Evolutionary conservation across 2,329 filamentous ascomycete species (phyloP), one percentile per base, ranked within the genome.

Genomic region (Aspergillus niger): DNA sequence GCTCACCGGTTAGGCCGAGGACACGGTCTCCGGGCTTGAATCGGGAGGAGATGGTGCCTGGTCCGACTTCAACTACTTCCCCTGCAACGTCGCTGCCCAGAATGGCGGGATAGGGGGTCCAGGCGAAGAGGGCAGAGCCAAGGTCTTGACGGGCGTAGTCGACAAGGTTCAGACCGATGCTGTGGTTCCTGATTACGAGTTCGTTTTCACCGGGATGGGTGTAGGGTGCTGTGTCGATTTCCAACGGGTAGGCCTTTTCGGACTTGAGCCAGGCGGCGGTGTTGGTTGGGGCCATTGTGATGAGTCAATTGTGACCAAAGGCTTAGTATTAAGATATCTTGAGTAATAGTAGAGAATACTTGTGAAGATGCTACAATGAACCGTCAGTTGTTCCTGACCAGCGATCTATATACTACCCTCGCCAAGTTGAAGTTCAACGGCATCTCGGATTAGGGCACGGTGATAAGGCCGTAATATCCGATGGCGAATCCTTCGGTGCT

Each of bases 11-110:
- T 0, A 63, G 56, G 8, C 67, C 80, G 28, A 79, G 69, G 4
- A 83, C 80, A 26, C 80, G 76, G 60, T 81, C 76, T 2, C 81
- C 81, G 20, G 76, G 73, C 57, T 77, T 72, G 64, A 81, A 77
- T 3, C 55, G 48, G 6, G 54, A 52, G 48, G 41, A 53, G 30
- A 44, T 53, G 41, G 54, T 38, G 52, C 41, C 57, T n/a, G 51
- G 32, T 38, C 39, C 59, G 44, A 83, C 72, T 62, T 81, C 76
- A 43, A 77, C 63, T 11, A 81, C 72, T 57, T 79, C 77, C 11
- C 80, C 81, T 1, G 79, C 77, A 10, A 80, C 73, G 61, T 82
- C 81, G 17, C 66, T 69, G 5, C 81, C 80, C n/a, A 79, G 65
- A 24, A 79, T 69, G 5, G 68, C 65, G 0, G 76, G 76, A 51